Evolutionary conservation across 805 yeast genomes (phyloP).

Genomic region (Ogataea angusta): DNA sequence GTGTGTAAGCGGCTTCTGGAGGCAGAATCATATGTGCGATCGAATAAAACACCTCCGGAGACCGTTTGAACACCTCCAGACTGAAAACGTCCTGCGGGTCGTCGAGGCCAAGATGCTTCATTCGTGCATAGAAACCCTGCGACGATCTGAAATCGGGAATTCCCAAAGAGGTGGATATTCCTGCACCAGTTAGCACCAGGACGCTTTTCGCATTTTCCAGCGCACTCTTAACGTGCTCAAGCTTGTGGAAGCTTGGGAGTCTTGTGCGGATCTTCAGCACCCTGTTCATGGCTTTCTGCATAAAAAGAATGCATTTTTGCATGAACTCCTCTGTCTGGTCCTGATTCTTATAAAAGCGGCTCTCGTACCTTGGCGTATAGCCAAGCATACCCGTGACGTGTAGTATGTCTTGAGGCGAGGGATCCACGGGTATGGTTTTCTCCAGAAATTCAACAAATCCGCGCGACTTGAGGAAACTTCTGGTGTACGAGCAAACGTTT

Average conservation of each 20-base stretch:
- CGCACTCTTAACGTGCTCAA: conserved; percentile 55
- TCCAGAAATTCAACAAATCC: conserved; percentile 58
- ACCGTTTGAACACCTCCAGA: conserved; percentile 61
- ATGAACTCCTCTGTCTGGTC: conserved; percentile 15
- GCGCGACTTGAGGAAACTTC: conserved; percentile 51
- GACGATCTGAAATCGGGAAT: conserved; percentile 91
- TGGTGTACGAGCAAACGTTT: conserved; percentile 43
- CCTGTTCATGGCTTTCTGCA: conserved; percentile 63
- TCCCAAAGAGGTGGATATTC: conserved; percentile 85
- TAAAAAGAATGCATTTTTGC: conserved; percentile 40
- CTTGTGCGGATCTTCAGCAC: conserved; percentile 56
- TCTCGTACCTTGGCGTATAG: conserved; percentile 32
- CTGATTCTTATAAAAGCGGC: conserved; percentile 11
- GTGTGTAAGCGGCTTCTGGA: conserved; percentile 61
- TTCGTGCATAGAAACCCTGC: conserved; percentile 74
- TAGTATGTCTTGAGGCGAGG: conserved; percentile 55
- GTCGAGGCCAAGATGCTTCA: conserved; percentile 62
- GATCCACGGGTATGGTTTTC: conserved; percentile 56
- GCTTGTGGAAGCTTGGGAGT: conserved; percentile 48
- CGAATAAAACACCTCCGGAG: conserved; percentile 80
- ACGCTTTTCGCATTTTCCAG: conserved; percentile 57
- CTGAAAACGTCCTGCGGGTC: conserved; percentile 94
- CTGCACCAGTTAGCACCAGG: conserved; percentile 86
- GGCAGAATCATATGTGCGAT: conserved; percentile 85
- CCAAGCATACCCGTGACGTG: conserved; percentile 63